Base-by-base conservation (phyloP, 192 early-diverging fungal species). In the Geranomyces michiganensis region DNA sequence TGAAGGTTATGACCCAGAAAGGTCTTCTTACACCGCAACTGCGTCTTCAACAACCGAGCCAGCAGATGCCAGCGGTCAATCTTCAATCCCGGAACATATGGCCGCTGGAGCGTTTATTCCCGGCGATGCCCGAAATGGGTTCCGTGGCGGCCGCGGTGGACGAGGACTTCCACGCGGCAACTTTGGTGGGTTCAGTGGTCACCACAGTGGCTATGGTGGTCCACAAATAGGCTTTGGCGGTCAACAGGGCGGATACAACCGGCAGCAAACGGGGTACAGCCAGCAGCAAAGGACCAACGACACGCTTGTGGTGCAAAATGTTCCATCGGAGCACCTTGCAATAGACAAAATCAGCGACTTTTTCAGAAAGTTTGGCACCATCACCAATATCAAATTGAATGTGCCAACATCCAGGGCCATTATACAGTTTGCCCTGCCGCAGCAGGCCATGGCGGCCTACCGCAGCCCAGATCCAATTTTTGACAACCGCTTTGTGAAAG, bases 401-500 rank as follows among this genome's bases (percentile, higher is more conserved):
- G 77, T 79, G 12, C 59, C 71, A n/a, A 31, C 56, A n/a, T 75
- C 78, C 8, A 81, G 82, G 32, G 91, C 92, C 4, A 72, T 87
- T 30, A 70, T 94, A 30, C 88, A 91, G 59, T 94, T 87, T 62
- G 75, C 80, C 61, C 75, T 69, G 2, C 75, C 74, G 19, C 71
- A 76, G 4, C 92, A 94, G 69, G 93, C 92, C 1, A 75, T 77
- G 26, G 86, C 83, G 9, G 91, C 91, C 13, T 88, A 92, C 61
- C 81, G 80, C 45, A 89, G 86, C 22, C 92, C 93, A 3, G 89
- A 91, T 17, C 82, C 88, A 12, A 90, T 94, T 41, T 94, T 94
- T 79, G 90, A 82, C 21, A 94, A 94, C 73, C 86, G 93, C 24
- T 94, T 94, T 68, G 92, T 94, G 53, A 92, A 91, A 65, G 87